Conservation (phyloP, 2,329 filamentous ascomycete genomes). For the Bipolaris bicolor region DNA sequence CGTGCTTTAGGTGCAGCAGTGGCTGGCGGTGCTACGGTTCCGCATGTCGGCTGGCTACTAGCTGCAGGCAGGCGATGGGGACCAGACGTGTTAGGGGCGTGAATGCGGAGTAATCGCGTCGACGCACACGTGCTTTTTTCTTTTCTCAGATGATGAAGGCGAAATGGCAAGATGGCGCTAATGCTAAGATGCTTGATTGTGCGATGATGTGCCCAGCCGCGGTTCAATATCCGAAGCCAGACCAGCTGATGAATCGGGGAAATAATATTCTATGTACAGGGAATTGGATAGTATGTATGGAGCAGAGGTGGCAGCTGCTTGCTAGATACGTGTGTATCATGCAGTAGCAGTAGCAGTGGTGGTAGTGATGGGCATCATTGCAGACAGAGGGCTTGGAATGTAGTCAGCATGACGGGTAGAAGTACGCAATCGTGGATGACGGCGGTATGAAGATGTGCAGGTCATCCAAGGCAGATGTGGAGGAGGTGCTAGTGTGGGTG, state of each 20-base stretch:
- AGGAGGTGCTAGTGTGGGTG: background rate
- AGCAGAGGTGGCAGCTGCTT: no score
- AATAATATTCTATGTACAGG: no score
- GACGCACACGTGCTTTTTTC: conserved; percentile 30
- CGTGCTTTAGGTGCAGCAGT: conserved; percentile 33
- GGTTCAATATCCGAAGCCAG: conserved; percentile 31
- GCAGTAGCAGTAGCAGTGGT: background rate
- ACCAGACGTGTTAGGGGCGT: conserved; percentile 13
- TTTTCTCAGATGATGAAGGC: conserved; percentile 25
- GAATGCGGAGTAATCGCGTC: conserved; percentile 30
- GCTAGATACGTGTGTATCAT: no score
- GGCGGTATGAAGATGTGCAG: background rate
- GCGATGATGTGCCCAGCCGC: conserved; percentile 35
- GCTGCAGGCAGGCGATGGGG: conserved; percentile 34
- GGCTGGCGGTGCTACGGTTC: conserved; percentile 29
- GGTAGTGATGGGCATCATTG: conserved; percentile 2
- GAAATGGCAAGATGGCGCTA: conserved; percentile 33
- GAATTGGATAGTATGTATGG: no score
- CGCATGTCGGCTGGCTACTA: conserved; percentile 39
- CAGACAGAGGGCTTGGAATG: no score
- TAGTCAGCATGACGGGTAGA: background rate
- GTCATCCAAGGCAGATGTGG: conserved; percentile 7
- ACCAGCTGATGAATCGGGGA: conserved; percentile 16
- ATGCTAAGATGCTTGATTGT: conserved; percentile 31
- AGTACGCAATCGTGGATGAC: background rate